Evolutionary conservation across 441 rosid genomes (phyloP).

Genomic region (Aleurites moluccanus): DNA sequence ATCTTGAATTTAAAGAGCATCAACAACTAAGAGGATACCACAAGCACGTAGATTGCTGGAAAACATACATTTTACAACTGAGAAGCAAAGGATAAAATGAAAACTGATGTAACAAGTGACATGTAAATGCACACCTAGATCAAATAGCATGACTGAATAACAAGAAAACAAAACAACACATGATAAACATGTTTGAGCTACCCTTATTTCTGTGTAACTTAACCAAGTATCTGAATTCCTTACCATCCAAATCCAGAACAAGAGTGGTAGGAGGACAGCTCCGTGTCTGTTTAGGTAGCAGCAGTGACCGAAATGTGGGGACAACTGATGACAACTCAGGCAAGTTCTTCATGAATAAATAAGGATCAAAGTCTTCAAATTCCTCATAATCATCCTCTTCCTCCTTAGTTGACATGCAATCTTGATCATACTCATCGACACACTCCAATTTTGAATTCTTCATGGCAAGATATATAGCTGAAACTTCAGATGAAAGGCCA

Average conservation of each 20-base stretch:
- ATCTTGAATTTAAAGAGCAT: not conserved
- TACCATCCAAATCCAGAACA: conserved; percentile 96
- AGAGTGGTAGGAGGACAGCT: conserved; percentile 95
- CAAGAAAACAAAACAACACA: conserved; percentile 1
- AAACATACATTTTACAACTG: not conserved
- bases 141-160: conserved; percentile 10
- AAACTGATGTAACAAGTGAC: not conserved
- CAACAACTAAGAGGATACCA: not conserved
- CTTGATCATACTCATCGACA: conserved; percentile 82
- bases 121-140: not conserved
- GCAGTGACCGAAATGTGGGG: conserved; percentile 83
- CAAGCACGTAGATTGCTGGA: not conserved
- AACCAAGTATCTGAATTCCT: conserved; percentile 19
- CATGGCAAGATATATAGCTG: conserved; percentile 96
- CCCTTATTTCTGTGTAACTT: not conserved
- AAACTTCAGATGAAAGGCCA: conserved; percentile 70
- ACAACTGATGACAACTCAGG: conserved; percentile 84
- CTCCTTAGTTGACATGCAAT: conserved; percentile 66
- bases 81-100: not conserved
- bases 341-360: conserved; percentile 84
- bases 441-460: conserved; percentile 95
- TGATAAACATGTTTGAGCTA: conserved; percentile 1
- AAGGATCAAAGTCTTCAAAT: conserved; percentile 92
- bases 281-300: conserved; percentile 94
- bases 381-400: conserved; percentile 81